These are phyloP conservation scores for Diaporthe humulicola DNA, from an alignment of 2,329 filamentous ascomycete genomes.

Conservation along the genomic window DNA sequence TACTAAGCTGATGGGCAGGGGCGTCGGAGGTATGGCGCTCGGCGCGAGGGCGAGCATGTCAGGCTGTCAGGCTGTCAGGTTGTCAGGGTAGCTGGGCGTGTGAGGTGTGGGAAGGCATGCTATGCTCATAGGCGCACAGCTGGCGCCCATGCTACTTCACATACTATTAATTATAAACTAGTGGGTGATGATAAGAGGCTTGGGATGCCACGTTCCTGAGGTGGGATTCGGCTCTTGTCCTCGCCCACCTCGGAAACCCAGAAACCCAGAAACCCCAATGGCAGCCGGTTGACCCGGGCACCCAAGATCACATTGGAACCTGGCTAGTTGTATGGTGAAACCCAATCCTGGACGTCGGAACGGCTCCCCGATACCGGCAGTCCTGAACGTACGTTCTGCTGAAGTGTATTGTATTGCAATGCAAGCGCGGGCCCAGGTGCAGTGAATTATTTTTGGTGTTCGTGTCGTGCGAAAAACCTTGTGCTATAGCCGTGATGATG, in stretches of 20 bases:
- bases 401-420: conserved; percentile 16
- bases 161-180: not conserved
- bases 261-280: not conserved
- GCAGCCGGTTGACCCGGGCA: not conserved
- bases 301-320: conserved; percentile 16
- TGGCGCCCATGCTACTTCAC: not conserved
- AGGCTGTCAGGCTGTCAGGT: no score
- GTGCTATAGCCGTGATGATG: conserved; percentile 10
- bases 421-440: not conserved
- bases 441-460: conserved; percentile 29
- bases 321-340: conserved; percentile 27
- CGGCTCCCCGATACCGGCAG: conserved; percentile 31
- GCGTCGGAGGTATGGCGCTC: not conserved
- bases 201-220: conserved; percentile 24
- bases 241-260: conserved; percentile 6
- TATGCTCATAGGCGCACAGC: not conserved
- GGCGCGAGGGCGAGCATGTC: not conserved
- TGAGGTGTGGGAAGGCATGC: not conserved
- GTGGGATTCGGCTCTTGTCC: conserved; percentile 6
- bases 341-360: conserved; percentile 21
- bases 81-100: not conserved
- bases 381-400: conserved; percentile 1
- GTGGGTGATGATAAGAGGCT: not conserved
- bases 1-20: not conserved
- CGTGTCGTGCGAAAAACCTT: conserved; percentile 22